phyloP scores from a whole-genome alignment of 805 yeast species.

The Saccharomyces jurei region DNA sequence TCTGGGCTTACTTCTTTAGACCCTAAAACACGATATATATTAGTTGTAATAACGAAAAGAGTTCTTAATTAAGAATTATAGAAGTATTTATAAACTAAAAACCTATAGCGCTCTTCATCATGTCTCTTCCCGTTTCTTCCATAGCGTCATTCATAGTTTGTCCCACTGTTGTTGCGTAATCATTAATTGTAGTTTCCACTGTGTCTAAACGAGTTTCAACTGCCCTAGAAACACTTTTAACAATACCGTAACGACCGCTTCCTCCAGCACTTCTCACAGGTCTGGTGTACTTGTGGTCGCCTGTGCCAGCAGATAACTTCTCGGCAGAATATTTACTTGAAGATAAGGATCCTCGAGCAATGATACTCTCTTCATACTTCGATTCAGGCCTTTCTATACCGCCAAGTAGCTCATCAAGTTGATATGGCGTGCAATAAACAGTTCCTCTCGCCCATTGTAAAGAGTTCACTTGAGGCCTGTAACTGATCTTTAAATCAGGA shows the following conservation, averaged over 20 bases:
- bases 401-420: conserved; percentile 57
- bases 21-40: not conserved
- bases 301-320: not conserved
- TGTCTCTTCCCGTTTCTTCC: conserved; percentile 41
- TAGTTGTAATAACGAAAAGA: not conserved
- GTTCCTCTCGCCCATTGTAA: conserved; percentile 83
- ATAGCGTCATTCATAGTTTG: conserved; percentile 46
- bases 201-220: conserved; percentile 46
- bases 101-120: conserved; percentile 48
- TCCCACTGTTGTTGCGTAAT: conserved; percentile 47
- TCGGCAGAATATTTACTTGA: conserved; percentile 12
- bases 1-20: too few species aligned
- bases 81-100: conserved; percentile 24
- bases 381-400: conserved; percentile 66
- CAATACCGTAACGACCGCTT: conserved; percentile 35
- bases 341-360: conserved; percentile 40
- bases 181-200: conserved; percentile 47
- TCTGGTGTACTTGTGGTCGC: conserved; percentile 32
- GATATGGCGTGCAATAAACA: conserved; percentile 49
- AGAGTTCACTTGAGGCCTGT: conserved; percentile 71
- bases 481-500: conserved; percentile 58
- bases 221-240: conserved; percentile 34
- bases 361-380: conserved; percentile 49
- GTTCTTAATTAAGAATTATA: not conserved
- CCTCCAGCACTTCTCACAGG: conserved; percentile 38